These are phyloP conservation scores for Trifolium dubium DNA, from an alignment of 306 rosid species.

Conservation along the genomic window DNA sequence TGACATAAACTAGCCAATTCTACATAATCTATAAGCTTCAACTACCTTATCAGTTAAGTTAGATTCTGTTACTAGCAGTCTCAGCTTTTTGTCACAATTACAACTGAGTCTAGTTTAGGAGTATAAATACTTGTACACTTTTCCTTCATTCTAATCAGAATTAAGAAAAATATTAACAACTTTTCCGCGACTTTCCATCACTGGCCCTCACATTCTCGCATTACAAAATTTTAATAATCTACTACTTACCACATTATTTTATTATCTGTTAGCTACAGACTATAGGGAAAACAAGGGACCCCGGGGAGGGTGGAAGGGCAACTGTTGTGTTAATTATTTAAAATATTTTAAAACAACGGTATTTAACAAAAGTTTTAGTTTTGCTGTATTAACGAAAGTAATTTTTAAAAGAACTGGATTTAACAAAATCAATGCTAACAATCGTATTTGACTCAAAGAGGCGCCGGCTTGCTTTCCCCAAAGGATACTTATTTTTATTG, in stretches of 20 bases:
- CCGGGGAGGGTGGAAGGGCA: neutral
- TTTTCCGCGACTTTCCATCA: neutral
- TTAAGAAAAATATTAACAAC: neutral
- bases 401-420: neutral
- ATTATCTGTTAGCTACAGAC: neutral
- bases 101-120: constrained; percentile 5
- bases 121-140: neutral
- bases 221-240: constrained; percentile 1
- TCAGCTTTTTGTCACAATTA: neutral
- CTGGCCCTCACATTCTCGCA: neutral
- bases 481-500: constrained; percentile 28
- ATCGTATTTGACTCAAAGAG: constrained; percentile 3
- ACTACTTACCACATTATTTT: constrained; percentile 8
- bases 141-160: neutral
- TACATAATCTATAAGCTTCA: constrained; percentile 6
- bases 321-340: neutral
- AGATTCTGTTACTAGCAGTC: constrained; percentile 4
- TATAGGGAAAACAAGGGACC: neutral
- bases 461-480: constrained; percentile 8
- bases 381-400: neutral
- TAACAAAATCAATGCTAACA: constrained; percentile 23
- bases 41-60: neutral
- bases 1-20: neutral
- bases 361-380: neutral
- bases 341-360: neutral